A percentile compares a stretch with the other conserved stretches of the same genome.
phyloP scores from a whole-genome alignment of 2,329 filamentous ascomycete genomes.

The Thelonectria olida region DNA sequence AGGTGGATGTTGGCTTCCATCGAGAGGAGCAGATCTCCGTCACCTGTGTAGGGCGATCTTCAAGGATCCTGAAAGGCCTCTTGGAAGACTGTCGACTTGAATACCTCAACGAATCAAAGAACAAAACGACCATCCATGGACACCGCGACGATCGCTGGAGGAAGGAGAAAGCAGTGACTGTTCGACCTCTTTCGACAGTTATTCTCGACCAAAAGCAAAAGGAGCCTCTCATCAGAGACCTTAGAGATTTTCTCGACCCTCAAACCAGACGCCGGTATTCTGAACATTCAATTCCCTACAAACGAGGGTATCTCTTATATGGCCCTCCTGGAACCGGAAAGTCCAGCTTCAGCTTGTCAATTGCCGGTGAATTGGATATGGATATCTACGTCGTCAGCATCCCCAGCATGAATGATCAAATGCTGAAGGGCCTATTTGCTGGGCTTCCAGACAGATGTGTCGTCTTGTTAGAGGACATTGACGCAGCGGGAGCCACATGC shows the following conservation, averaged over 20 bases:
- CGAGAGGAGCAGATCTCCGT: slow-evolving; percentile 37
- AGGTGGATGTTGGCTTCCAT: slow-evolving; percentile 18
- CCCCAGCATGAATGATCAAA: slow-evolving; percentile 35
- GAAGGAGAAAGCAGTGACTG: background rate
- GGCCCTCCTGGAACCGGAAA: slow-evolving; percentile 10
- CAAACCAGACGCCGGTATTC: background rate
- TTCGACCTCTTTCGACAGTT: slow-evolving; percentile 12
- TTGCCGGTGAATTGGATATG: slow-evolving; percentile 3
- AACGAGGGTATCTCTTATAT: background rate
- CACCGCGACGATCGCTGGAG: background rate
- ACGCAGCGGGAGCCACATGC: slow-evolving; percentile 36
- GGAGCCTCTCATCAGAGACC: slow-evolving; percentile 1
- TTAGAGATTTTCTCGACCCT: slow-evolving; percentile 8
- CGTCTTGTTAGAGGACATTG: slow-evolving; percentile 52
- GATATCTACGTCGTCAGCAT: slow-evolving; percentile 9
- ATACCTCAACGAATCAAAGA: slow-evolving; percentile 1
- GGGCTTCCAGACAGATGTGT: slow-evolving; percentile 47
- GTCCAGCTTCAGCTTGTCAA: slow-evolving; percentile 2
- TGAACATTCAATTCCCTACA: too few species aligned
- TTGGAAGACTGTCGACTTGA: slow-evolving; percentile 3
- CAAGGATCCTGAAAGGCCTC: background rate
- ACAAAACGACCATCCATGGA: slow-evolving; percentile 4
- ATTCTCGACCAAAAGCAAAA: slow-evolving; percentile 6
- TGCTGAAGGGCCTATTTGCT: slow-evolving; percentile 42
- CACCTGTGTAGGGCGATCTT: slow-evolving; percentile 20